Percentiles rank a stretch among this genome's conserved stretches.
phyloP scores from a whole-genome alignment of 495 filamentous ascomycete species.

The Eremomyces bilateralis region DNA sequence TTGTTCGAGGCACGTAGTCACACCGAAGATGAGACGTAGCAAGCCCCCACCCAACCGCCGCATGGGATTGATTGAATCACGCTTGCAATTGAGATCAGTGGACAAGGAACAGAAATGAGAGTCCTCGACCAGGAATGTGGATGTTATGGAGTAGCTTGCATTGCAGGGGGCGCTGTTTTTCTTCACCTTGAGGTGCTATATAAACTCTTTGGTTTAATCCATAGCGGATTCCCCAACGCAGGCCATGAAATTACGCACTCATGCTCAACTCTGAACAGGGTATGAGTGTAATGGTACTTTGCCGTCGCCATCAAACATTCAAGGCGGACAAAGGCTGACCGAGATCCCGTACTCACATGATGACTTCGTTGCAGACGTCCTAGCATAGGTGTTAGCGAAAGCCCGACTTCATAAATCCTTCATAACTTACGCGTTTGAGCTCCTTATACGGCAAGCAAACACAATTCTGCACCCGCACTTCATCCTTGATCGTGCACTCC shows the following conservation, averaged over 20 bases:
- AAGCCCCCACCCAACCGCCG: too few relatives aligned
- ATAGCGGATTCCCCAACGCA: neutral
- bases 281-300: neutral
- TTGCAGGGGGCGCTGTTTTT: too few relatives aligned
- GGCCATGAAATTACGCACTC: neutral
- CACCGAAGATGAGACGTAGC: too few relatives aligned
- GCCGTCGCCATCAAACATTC: neutral
- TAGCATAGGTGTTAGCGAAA: slow-evolving; percentile 23
- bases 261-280: neutral
- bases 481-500: slow-evolving; percentile 85
- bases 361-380: slow-evolving; percentile 88
- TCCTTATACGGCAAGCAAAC: slow-evolving; percentile 97
- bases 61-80: too few relatives aligned
- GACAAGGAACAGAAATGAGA: too few relatives aligned
- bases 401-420: slow-evolving; percentile 1
- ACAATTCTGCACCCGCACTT: slow-evolving; percentile 95
- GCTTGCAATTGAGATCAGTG: too few relatives aligned
- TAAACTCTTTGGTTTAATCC: neutral
- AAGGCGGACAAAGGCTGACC: neutral
- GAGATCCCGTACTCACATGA: slow-evolving; percentile 46
- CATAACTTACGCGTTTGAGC: slow-evolving; percentile 68
- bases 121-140: too few relatives aligned
- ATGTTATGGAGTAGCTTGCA: too few relatives aligned
- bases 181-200: too few relatives aligned
- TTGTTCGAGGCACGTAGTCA: too few relatives aligned